Conservation (phyloP, 352 stramenopile genomes). For the Peronospora belbahrii region DNA sequence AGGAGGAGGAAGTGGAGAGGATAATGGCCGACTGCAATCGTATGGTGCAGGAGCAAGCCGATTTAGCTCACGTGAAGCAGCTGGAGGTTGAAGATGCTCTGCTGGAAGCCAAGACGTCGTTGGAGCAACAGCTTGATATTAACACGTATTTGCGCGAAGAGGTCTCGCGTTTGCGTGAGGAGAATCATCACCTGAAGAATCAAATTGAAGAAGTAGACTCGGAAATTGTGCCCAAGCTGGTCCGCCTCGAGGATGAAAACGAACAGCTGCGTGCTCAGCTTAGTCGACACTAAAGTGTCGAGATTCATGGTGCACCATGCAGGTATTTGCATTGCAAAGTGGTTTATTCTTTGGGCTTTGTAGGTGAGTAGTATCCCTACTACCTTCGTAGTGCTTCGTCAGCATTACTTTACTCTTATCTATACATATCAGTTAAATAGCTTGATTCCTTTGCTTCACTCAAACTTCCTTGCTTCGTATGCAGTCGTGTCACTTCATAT, state of each 20-base stretch:
- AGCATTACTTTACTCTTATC: constrained; percentile 16
- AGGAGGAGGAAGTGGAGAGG: constrained; percentile 73
- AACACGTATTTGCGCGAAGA: constrained; percentile 81
- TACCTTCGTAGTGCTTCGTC: constrained; percentile 3
- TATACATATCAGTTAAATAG: constrained; percentile 17
- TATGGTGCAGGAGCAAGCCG: constrained; percentile 80
- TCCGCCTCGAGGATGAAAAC: constrained; percentile 83
- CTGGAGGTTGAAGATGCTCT: constrained; percentile 79
- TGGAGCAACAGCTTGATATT: constrained; percentile 81
- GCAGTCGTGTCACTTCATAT: constrained; percentile 9
- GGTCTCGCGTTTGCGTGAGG: constrained; percentile 68
- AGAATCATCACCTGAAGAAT: constrained; percentile 82
- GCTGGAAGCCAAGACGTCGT: constrained; percentile 74
- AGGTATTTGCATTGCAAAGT: constrained; percentile 1
- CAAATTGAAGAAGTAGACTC: constrained; percentile 83
- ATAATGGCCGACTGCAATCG: constrained; percentile 82
- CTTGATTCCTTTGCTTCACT: too few relatives aligned
- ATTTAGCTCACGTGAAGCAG: constrained; percentile 69
- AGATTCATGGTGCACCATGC: not conserved
- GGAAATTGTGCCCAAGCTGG: constrained; percentile 71
- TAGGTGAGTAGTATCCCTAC: not conserved
- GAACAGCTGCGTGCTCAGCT: constrained; percentile 47
- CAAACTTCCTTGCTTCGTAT: not conserved
- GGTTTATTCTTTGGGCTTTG: not conserved
- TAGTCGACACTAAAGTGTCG: constrained; percentile 19